Evolutionary conservation across 2,329 filamentous ascomycete species (phyloP), one percentile per base, ranked within the genome.

Genomic region (Xylogone sp.): DNA sequence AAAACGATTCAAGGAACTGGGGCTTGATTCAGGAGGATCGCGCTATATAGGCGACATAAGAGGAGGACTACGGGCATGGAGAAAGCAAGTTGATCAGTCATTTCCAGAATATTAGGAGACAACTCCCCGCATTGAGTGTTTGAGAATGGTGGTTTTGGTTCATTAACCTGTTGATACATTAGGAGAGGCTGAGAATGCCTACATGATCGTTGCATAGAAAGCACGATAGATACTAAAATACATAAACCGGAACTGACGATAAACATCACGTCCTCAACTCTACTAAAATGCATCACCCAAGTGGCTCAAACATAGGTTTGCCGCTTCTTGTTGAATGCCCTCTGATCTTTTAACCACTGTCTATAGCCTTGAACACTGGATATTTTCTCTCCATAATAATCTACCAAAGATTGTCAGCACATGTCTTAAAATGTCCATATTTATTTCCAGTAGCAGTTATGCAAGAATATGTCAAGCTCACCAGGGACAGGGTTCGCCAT

Each of bases 381-480:
- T 63, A 99, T 96, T 79, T 97, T 97, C 75, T 99, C 94, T 63
- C 94, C 94, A 65, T 99, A 99, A 73, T 96, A 99, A 69, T 99
- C 94, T 43, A 46, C 8, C 7, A 21, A 20, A 24, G 19, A 24
- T 4, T 13, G 22, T 61, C 50, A 93, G 92, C 1, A 96, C n/a
- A n/a, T n/a, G n/a, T n/a, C n/a, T n/a, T n/a, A n/a, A n/a, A n/a
- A n/a, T n/a, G n/a, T n/a, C n/a, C n/a, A n/a, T n/a, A n/a, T n/a
- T n/a, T n/a, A n/a, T n/a, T n/a, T n/a, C n/a, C n/a, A n/a, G n/a
- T 18, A 34, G 39, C 31, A 42, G 19, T 9, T 31, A 27, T 1
- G 12, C 3, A 22, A 18, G 2, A 1, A 46, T 21, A 22, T 42
- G 24, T 5, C 19, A n/a, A 46, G 54, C 63, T 45, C 58, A 66